Evolutionary conservation across 345 rosid species (phyloP), one percentile per base, ranked within the genome.

Genomic region (Mercurialis annua): DNA sequence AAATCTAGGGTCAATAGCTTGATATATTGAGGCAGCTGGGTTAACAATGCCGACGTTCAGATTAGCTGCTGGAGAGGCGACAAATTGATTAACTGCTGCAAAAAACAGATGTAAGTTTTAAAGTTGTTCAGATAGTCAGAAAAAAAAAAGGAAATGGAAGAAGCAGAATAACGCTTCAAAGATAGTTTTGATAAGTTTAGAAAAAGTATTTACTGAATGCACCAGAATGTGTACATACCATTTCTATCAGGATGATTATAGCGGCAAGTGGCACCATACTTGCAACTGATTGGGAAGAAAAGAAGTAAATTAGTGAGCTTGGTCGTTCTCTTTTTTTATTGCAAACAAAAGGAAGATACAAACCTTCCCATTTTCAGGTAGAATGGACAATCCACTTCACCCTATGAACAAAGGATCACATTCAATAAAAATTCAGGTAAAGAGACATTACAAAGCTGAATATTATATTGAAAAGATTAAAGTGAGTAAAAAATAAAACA

Each of bases 311-410:
- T 46, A 74, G 59, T 34, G 59, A 69, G 20, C n/a, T 53, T 17
- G 12, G 31, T 16, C 43, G 15, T 38, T 49, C 46, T 33, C 6
- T 15, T 11, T 38, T 43, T 58, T 40, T 40, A 42, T 36, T 4
- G 30, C 11, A 48, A 40, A 46, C 5, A 44, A 15, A 17, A 56
- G 69, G 29, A 40, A 53, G 42, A 56, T 58, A 73, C 62, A 77
- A 75, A 93, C 98, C 97, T 93, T 77, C 97, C 96, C 40, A 94
- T 93, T 87, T 90, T 90, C 74, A 90, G 70, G 79, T 93, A 90
- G 81, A 93, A 93, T 59, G 97, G 97, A 66, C 98, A 92, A 77
- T 90, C 96, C 72, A 68, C 83, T 83, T 92, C 98, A 52, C 85
- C 94, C 98, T 93, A 83, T 63, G n/a, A 73, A 49, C 49, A 82